Base-by-base conservation (phyloP, 2,329 filamentous ascomycete species). In the Tolypocladium amazonense region DNA sequence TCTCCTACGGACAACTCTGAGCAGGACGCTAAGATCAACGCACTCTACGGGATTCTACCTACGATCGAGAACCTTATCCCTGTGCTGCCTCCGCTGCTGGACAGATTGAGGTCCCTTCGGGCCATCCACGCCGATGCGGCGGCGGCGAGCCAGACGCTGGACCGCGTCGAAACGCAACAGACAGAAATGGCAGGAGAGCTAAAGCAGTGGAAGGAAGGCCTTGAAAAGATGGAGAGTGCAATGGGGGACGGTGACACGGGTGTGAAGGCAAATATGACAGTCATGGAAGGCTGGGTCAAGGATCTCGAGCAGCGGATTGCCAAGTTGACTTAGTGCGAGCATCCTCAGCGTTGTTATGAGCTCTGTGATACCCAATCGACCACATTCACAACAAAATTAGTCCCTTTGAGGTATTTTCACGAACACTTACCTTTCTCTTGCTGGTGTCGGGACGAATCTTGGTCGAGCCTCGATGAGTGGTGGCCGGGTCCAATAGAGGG, bases 241-340 rank as follows among this genome's bases (percentile, higher is more conserved):
- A 85, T 97, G 68, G 79, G 79, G 62, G 82, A 88, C 61, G 86
- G 88, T 4, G 87, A 89, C 69, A 77, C 78, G 35, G 81, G 85
- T 4, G 88, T 95, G 77, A 84, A 84, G 64, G 83, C 81, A 57
- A 99, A 99, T 73, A 86, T 92, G 73, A 86, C 88, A 67, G 82
- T 89, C n/a, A 87, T 97, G 62, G 89, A 93, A 65, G 85, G 84
- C 47, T 97, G 92, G 91, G 90, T 97, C 5, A 90, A 89, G 72
- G 90, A 88, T 60, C 75, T 99, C 59, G 93, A 97, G 76, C 83
- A 79, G 67, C 88, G 89, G 73, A 81, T 97, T 72, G 81, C 81
- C 62, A 81, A 81, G 65, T 72, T 88, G 70, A 77, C 77, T 61
- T 72, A 69, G 64, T 56, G 54, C 62, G 66, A 23, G 25, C 4